Evolutionary conservation across 2,329 filamentous ascomycete species (phyloP).

Genomic region (Beauveria medogensis): DNA sequence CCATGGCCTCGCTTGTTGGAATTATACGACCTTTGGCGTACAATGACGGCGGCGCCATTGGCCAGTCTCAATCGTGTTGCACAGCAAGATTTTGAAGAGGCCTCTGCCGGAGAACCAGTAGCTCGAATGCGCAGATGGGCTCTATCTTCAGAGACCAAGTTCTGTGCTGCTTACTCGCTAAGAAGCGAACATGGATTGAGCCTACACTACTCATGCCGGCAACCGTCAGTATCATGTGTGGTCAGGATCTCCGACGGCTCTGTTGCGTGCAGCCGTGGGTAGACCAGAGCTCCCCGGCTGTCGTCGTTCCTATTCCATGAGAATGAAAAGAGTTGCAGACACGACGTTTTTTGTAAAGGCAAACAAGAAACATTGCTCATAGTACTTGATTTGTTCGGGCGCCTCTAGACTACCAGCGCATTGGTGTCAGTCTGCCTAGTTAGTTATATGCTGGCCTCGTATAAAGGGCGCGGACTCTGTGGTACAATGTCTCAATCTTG

Average conservation of each 20-base stretch:
- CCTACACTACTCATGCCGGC: not conserved
- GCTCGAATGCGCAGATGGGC: not conserved
- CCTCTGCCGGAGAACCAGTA: not conserved
- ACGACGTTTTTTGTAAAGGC: too few species aligned
- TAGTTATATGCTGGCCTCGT: not conserved
- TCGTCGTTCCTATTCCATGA: not conserved
- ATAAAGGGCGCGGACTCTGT: not conserved
- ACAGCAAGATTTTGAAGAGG: not conserved
- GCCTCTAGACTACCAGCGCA: not conserved
- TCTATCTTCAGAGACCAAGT: not conserved
- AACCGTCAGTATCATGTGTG: not conserved
- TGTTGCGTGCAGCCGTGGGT: not conserved
- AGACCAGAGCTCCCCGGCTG: not conserved
- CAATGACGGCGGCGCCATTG: not conserved
- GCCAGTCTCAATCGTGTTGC: not conserved
- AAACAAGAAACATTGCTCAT: not conserved
- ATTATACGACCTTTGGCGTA: not conserved
- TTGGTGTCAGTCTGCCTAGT: not conserved
- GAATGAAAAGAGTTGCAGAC: not conserved
- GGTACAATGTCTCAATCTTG: not conserved
- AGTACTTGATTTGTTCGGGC: not conserved
- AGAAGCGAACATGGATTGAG: not conserved
- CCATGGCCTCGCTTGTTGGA: constrained; percentile 3
- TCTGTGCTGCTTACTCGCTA: not conserved
- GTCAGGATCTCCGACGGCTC: not conserved